Conservation (phyloP, 106 monocot genomes). For the Iris macrosiphon region DNA sequence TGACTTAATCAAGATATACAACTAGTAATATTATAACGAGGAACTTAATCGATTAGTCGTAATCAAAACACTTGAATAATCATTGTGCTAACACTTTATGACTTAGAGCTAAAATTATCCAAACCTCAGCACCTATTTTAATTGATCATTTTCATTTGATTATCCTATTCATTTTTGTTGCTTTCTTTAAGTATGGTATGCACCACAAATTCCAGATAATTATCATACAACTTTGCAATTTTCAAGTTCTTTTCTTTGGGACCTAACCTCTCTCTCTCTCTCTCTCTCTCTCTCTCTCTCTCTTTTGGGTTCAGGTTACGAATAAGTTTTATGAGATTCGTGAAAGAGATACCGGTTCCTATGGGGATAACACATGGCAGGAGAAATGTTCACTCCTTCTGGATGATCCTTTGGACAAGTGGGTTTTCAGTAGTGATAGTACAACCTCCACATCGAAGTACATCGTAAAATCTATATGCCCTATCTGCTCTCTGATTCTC, state of each 20-base stretch:
- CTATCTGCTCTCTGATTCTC: background rate
- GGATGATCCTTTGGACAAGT: constrained; percentile 58
- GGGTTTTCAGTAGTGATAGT: constrained; percentile 55
- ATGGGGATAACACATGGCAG: constrained; percentile 31
- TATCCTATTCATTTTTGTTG: too few species aligned
- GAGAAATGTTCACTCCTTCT: constrained; percentile 75
- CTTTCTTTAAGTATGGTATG: too few species aligned
- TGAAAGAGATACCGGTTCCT: constrained; percentile 35
- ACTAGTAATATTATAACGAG: too few species aligned
- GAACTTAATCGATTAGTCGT: too few species aligned
- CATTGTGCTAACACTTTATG: too few species aligned
- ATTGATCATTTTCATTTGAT: background rate
- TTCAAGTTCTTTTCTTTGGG: background rate
- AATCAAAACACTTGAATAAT: too few species aligned
- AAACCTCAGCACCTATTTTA: too few species aligned
- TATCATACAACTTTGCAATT: background rate
- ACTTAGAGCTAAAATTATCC: too few species aligned
- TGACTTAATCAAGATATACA: too few species aligned
- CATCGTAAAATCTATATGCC: constrained; percentile 60
- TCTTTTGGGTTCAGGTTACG: constrained; percentile 53
- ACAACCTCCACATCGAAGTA: constrained; percentile 62
- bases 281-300: too few species aligned
- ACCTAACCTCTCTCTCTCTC: background rate
- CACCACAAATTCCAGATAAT: background rate
- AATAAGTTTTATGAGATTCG: constrained; percentile 71